phyloP scores from a whole-genome alignment of 768 basidiomycete genomes.

The Mycena rosella region DNA sequence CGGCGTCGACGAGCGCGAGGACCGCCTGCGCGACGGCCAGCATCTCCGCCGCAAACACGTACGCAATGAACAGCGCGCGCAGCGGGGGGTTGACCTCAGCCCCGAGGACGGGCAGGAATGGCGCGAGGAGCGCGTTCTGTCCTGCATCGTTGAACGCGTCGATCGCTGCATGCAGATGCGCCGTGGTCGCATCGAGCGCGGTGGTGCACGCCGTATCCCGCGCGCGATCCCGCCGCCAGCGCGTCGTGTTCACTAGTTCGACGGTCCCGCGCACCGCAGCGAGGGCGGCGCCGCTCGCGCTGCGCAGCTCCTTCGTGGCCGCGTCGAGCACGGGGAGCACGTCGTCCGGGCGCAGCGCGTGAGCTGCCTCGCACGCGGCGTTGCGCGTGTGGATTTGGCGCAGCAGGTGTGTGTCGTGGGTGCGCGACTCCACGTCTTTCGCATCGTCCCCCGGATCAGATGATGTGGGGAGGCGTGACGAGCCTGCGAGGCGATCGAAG shows the following conservation, averaged over 20 bases:
- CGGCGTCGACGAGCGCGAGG: conserved; percentile 49
- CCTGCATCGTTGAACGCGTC: conserved; percentile 47
- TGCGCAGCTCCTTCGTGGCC: conserved; percentile 50
- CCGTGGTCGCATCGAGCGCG: conserved; percentile 21
- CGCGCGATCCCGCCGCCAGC: conserved; percentile 48
- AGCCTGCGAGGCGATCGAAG: conserved; percentile 42
- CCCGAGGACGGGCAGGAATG: conserved; percentile 49
- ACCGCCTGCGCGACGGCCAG: conserved; percentile 53
- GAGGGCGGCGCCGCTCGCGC: conserved; percentile 44
- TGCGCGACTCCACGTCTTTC: conserved; percentile 21
- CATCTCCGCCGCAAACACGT: conserved; percentile 63
- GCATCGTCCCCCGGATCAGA: conserved; percentile 5
- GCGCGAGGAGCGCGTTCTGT: conserved; percentile 55
- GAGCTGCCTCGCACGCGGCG: conserved; percentile 42
- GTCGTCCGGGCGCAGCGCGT: conserved; percentile 48
- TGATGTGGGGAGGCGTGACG: conserved; percentile 39
- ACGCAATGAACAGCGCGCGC: conserved; percentile 61
- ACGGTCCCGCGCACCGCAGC: conserved; percentile 42
- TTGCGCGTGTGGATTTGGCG: conserved; percentile 33
- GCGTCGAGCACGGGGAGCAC: conserved; percentile 51
- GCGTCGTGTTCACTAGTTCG: conserved; percentile 49
- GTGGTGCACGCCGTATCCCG: conserved; percentile 31
- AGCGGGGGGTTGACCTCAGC: conserved; percentile 43
- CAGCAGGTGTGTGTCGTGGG: conserved; percentile 41
- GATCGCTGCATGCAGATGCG: conserved; percentile 24